Percentiles rank a stretch among this genome's conserved stretches.
Evolutionary conservation across 2,329 filamentous ascomycete genomes (phyloP).

Genomic region (Colletotrichum australisinense): DNA sequence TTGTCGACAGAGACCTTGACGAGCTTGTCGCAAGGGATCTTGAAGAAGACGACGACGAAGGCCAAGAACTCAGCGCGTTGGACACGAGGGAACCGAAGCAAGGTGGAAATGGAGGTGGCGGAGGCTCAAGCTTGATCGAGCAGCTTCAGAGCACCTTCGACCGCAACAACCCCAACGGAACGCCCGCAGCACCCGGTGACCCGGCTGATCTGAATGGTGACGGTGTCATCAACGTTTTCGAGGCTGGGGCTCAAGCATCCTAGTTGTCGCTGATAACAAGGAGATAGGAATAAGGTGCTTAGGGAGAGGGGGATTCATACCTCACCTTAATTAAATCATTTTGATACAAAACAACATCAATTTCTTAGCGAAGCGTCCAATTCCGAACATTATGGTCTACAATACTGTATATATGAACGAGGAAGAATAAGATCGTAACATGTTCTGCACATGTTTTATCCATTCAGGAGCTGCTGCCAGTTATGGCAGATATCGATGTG

Average conservation of each 20-base stretch:
- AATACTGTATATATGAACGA: too few species aligned
- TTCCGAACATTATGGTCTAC: too few species aligned
- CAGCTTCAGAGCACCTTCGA: slow-evolving; percentile 24
- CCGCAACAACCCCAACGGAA: slow-evolving; percentile 19
- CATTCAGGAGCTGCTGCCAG: too few species aligned
- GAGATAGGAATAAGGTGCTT: neutral
- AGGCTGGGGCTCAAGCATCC: slow-evolving; percentile 34
- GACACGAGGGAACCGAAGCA: neutral
- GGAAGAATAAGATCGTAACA: too few species aligned
- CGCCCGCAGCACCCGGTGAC: neutral
- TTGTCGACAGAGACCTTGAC: neutral
- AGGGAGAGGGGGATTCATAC: too few species aligned
- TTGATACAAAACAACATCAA: too few species aligned
- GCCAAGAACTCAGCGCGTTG: neutral
- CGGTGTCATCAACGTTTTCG: slow-evolving; percentile 35
- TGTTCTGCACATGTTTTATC: too few species aligned
- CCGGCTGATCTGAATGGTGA: neutral
- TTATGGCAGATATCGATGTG: too few species aligned
- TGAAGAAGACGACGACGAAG: neutral
- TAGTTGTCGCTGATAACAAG: neutral
- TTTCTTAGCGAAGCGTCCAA: too few species aligned
- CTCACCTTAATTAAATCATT: too few species aligned
- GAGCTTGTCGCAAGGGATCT: neutral
- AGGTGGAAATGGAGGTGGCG: neutral
- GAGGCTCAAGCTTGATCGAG: neutral